Evolutionary conservation across 2,329 filamentous ascomycete genomes (phyloP), one percentile per base, ranked within the genome.

Genomic region (Epichloe gansuensis): DNA sequence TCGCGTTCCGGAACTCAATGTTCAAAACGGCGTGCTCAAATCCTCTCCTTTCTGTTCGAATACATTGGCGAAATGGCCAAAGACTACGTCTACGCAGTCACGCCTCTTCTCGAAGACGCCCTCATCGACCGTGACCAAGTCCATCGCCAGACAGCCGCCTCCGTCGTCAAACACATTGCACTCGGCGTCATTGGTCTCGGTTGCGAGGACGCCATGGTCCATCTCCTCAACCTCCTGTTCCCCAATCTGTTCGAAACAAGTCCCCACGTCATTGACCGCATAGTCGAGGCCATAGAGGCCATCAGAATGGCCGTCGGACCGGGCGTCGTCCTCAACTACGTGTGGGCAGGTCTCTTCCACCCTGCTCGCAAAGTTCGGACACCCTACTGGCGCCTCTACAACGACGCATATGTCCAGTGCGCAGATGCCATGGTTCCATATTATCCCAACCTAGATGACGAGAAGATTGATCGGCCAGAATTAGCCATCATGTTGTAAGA

Each of bases 51-150:
- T 78, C 77, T 98, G 56, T 98, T 97, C 65, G 93, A 98, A 66
- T 98, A 98, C 71, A 98, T 98, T 67, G 93, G 93, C 57, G 93
- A 98, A 70, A 97, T 98, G 93, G 89, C 90, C 58, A 98, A 97
- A 72, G 93, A 98, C 70, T 98, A 98, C 67, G 93, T 98, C 65
- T 98, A 98, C 65, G 93, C 94, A 17, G 91, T 98, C 37, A 96
- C 91, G 2, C 93, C 93, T 6, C 76, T 98, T 9, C 83, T 98
- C 2, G 93, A 98, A 66, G 93, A 98, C 65, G 93, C 94, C 2
- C 83, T 98, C 56, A 96, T 96, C 69, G 93, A 98, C 69, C 85
- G 93, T 56, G 93, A 98, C 68, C 93, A 98, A 72, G 93, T 98
- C 1, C 93, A 98, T 72, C 84, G 93, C 31, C 93, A 98, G 69